Percentiles rank a stretch among this genome's conserved stretches.
These are phyloP conservation scores for Boletus edulis DNA, from an alignment of 768 basidiomycete species.

Conservation along the genomic window DNA sequence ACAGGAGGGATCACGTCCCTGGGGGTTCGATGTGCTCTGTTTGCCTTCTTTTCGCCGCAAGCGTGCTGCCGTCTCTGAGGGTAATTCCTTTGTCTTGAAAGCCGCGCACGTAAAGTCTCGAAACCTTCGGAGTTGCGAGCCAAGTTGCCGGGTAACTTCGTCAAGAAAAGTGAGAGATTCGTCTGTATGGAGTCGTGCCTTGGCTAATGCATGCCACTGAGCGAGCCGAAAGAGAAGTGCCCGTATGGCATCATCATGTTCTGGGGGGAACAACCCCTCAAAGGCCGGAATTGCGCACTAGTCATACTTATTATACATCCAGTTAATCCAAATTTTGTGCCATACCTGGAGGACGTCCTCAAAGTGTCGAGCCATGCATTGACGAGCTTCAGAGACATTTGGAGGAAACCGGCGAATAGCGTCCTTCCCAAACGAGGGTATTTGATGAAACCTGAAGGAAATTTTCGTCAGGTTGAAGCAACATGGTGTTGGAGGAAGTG, in stretches of 20 bases:
- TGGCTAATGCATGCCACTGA: conserved; percentile 36
- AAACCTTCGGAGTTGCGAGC: too few relatives aligned
- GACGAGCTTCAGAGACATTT: conserved; percentile 36
- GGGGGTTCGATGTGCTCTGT: too few relatives aligned
- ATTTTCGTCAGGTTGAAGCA: too few relatives aligned
- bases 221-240: conserved; percentile 24
- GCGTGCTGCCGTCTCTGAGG: conserved; percentile 7
- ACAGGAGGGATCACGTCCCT: too few relatives aligned
- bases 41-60: not conserved
- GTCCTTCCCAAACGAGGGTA: conserved; percentile 22
- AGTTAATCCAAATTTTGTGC: not conserved
- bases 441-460: conserved; percentile 10
- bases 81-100: too few relatives aligned
- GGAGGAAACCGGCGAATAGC: conserved; percentile 36
- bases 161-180: conserved; percentile 18
- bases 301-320: too few relatives aligned
- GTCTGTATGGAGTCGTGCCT: conserved; percentile 34
- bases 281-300: conserved; percentile 35
- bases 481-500: too few relatives aligned
- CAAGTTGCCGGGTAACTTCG: conserved; percentile 1
- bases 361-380: conserved; percentile 38
- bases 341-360: conserved; percentile 44
- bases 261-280: conserved; percentile 28
- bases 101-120: too few relatives aligned
- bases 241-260: conserved; percentile 23